Evolutionary conservation across 2,329 filamentous ascomycete genomes (phyloP).

Genomic region (Venturia carpophila): DNA sequence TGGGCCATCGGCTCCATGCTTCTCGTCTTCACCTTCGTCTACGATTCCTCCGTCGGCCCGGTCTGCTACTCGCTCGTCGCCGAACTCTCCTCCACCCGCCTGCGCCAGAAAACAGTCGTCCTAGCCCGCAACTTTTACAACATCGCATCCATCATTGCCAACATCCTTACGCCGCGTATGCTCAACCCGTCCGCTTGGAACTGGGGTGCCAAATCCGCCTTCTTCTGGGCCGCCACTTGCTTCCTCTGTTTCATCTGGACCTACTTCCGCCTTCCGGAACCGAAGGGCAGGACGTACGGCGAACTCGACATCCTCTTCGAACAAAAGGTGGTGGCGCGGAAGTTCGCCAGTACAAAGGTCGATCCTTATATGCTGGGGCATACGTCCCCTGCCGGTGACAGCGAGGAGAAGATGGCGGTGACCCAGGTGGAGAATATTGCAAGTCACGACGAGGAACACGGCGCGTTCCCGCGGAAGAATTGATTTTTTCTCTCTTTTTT

Average conservation of each 20-base stretch:
- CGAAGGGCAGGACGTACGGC: constrained; percentile 70
- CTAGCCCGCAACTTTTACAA: constrained; percentile 72
- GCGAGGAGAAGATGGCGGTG: background rate
- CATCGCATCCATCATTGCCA: constrained; percentile 71
- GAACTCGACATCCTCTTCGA: constrained; percentile 84
- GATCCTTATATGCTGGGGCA: constrained; percentile 42
- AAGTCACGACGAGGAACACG: background rate
- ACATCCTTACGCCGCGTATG: constrained; percentile 85
- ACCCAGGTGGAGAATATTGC: background rate
- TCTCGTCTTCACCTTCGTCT: constrained; percentile 69
- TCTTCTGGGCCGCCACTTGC: constrained; percentile 80
- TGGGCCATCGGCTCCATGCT: constrained; percentile 28
- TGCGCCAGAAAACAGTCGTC: constrained; percentile 88
- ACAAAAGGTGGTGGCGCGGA: constrained; percentile 58
- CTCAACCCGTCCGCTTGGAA: constrained; percentile 80
- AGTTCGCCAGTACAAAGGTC: constrained; percentile 55
- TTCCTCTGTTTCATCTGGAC: constrained; percentile 75
- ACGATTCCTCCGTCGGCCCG: constrained; percentile 81
- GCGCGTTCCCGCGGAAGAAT: background rate
- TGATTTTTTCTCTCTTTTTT: no score
- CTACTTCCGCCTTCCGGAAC: constrained; percentile 75
- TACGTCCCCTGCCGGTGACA: background rate
- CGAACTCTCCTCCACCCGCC: constrained; percentile 70
- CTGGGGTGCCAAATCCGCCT: constrained; percentile 80
- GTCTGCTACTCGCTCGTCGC: constrained; percentile 85